Base-by-base conservation (phyloP, 116 monocot species). In the Trichopus zeylanicus region DNA sequence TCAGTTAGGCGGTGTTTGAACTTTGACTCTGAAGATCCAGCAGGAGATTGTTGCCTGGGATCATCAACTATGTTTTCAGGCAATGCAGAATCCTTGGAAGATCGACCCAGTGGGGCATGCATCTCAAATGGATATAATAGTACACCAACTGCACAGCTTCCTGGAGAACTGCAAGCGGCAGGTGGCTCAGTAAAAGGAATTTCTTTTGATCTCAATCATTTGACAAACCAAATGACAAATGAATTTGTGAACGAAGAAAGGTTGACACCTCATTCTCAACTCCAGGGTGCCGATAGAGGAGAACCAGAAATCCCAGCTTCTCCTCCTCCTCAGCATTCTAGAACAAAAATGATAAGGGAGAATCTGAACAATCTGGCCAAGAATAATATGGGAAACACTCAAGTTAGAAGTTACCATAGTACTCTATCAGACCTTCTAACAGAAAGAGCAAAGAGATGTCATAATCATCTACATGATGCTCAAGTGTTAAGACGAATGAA, bases 1-100 rank as follows among this genome's bases (percentile, higher is more conserved):
- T 33, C 78, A 27, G 80, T 65, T 3, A 78, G 59, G 62, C 63
- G 78, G 9, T 47, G 75, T 39, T 60, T 92, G 61, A 68, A 87
- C 51, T 78, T 84, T 56, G 75, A 68, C 63, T 35, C 31, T 22
- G 77, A 80, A 51, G 62, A 55, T 31, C 7, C 48, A 56, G 19
- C 26, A 49, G 28, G 37, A 29, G 15, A 21, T 42, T n/a, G n/a
- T n/a, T 21, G 24, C 22, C 18, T 19, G 1, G 20, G 20, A 48
- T 48, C 48, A 49, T 7, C 3, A 6, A 7, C 23, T 0, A 49
- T 49, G 49, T 37, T 25, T 38, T 19, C 35, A 6, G 35, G 18
- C 37, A 59, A 3, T 19, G 6, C 35, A 37, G 35, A 25, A 37
- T 6, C 24, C 53, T 0, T 4, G 15, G 46, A 51, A 38, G 32